Evolutionary conservation across 495 filamentous ascomycete species (phyloP).

Genomic region (Hypoxylon subgilvum): DNA sequence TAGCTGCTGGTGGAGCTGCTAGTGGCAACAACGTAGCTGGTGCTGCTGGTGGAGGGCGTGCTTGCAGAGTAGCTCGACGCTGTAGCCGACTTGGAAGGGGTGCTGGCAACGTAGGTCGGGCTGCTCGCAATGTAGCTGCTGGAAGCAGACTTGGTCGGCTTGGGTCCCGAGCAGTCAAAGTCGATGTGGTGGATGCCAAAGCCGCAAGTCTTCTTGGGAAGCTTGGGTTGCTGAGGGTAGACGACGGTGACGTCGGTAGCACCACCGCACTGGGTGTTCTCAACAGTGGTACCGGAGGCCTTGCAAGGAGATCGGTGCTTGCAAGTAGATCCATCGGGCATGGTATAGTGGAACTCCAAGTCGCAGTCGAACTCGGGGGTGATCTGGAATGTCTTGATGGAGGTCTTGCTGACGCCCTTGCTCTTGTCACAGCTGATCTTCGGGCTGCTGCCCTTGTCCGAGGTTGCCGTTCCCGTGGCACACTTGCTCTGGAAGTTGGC

Average conservation of each 20-base stretch:
- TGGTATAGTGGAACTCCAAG: constrained; percentile 80
- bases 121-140: constrained; percentile 34
- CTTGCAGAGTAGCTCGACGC: constrained; percentile 18
- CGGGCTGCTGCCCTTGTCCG: constrained; percentile 56
- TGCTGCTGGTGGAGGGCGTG: too few relatives aligned
- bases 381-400: constrained; percentile 73
- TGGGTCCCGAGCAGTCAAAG: constrained; percentile 75
- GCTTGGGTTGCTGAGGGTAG: constrained; percentile 64
- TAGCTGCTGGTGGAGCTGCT: constrained; percentile 20
- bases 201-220: constrained; percentile 63
- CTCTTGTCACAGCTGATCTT: constrained; percentile 63
- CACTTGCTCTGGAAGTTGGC: constrained; percentile 64
- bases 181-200: constrained; percentile 77
- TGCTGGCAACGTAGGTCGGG: constrained; percentile 34
- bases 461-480: constrained; percentile 63
- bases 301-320: constrained; percentile 72
- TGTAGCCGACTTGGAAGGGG: constrained; percentile 4
- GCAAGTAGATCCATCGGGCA: constrained; percentile 80
- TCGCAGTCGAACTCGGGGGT: constrained; percentile 74
- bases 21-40: constrained; percentile 14
- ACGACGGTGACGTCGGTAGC: constrained; percentile 79
- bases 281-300: constrained; percentile 66
- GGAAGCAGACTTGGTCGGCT: constrained; percentile 42
- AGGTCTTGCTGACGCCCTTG: constrained; percentile 66
- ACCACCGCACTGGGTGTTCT: constrained; percentile 90